Conservation (phyloP, 345 rosid genomes). For the Eucalyptus pauciflora region DNA sequence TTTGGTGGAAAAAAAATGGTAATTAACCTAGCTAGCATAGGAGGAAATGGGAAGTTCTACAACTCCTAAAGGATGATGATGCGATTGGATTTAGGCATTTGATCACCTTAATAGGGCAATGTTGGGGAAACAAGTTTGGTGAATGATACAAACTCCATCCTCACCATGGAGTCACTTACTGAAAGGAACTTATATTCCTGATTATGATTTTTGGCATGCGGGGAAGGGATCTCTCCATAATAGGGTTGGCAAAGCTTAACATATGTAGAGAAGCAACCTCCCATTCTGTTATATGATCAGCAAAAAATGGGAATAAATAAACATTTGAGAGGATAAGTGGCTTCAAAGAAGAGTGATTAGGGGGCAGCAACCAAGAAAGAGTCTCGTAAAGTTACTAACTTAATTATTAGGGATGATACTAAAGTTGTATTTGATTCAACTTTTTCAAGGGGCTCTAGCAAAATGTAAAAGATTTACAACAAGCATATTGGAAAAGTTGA, state of each 20-base stretch:
- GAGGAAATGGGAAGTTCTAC: background rate
- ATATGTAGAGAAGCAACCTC: too few relatives aligned
- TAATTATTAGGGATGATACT: too few relatives aligned
- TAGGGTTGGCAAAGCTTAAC: too few relatives aligned
- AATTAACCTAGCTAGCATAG: background rate
- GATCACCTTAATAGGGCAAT: background rate
- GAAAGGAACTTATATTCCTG: background rate
- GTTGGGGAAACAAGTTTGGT: too few relatives aligned
- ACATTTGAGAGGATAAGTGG: background rate
- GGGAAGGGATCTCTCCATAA: too few relatives aligned
- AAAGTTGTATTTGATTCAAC: rapidly evolving
- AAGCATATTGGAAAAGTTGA: too few relatives aligned
- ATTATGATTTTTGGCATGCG: too few relatives aligned
- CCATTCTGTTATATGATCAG: too few relatives aligned
- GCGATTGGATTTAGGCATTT: background rate
- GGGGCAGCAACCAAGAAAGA: background rate
- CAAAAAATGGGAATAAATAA: too few relatives aligned
- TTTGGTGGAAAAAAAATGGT: background rate
- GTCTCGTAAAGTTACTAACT: background rate
- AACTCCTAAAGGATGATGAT: background rate
- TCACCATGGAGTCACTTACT: background rate
- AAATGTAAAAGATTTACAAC: too few relatives aligned
- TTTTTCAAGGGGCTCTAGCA: rapidly evolving
- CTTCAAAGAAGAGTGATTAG: background rate
- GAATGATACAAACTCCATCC: background rate